Evolutionary conservation across 208 protist genomes (phyloP), one percentile per base, ranked within the genome.

Genomic region (Giardia muris): DNA sequence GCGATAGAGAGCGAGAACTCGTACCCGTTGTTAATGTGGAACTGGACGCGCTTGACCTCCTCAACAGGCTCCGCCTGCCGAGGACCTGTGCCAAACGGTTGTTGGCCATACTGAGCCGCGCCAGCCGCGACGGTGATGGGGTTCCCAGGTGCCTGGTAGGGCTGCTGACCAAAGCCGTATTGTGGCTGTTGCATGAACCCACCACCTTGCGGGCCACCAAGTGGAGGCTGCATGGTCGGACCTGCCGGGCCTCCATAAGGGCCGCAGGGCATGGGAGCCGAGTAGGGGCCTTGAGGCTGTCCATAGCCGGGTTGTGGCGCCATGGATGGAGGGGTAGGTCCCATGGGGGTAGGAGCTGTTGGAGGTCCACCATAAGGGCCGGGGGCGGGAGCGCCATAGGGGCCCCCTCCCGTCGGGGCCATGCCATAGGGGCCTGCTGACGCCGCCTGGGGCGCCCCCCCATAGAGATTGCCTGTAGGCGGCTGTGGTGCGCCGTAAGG

Each of bases 1-100:
- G 87, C n/a, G 10, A 90, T 90, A n/a, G 87, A 90, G n/a, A 90
- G 45, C 19, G 87, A 2, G n/a, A 90, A 4, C n/a, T 90, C 87
- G n/a, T 47, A 2, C 0, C 87, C 87, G 45, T 90, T 90, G 2
- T 44, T 90, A 4, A 90, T 76, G 57, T 76, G 57, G 57, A 76
- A 76, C 19, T 30, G 57, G 19, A 76, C 57, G 10, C 57, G 10
- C 57, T 76, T 76, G 57, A 76, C 57, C 57, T 76, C 57, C 30
- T 76, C 57, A 30, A 76, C 30, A 10, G 57, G 57, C 30, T 76
- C 57, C 30, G 30, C 30, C 19, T 10, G 10, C 57, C 30, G 57
- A 10, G 57, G 57, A 30, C 57, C 57, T n/a, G n/a, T n/a, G 19
- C 57, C 57, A 76, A 76, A 10, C 10, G 57, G 57, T 39, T 30